Evolutionary conservation across 768 basidiomycete genomes (phyloP), one percentile per base, ranked within the genome.

Genomic region (Xerocomellus dryophilus): DNA sequence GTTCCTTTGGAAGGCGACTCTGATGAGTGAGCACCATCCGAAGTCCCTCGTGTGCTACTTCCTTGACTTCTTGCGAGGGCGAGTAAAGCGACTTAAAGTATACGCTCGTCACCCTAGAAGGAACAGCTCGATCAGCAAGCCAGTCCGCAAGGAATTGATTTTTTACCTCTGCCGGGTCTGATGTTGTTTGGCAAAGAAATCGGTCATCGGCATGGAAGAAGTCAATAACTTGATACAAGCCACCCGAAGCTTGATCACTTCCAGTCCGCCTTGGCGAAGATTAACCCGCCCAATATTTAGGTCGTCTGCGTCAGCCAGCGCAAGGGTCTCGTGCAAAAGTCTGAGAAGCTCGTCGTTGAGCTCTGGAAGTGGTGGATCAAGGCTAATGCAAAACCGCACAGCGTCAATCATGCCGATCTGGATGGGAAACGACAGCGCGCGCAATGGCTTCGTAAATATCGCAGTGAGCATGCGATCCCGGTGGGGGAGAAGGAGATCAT

Each of bases 51-150:
- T 98, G 93, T 0, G 97, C 93, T 8, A 94, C 94, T 59, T 94
- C 87, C 67, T 98, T 98, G 58, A 99, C 89, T 63, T 97, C 93
- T 11, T 84, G 78, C 14, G 88, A 89, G 18, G 86, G 81, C 7
- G 95, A 95, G 71, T 99, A 99, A 31, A 99, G 81, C 11, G 95
- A 94, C 73, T 99, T 98, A 81, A 99, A 99, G 74, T 98, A 98
- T 20, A 98, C 90, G 34, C 90, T 80, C 17, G 94, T 95, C 11
- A 98, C 93, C 62, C 95, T 96, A 60, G 21, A 59, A 7, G 51
- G 7, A 31, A 55, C 32, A 53, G 44, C 11, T 55, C 35, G n/a
- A 31, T 56, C 12, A 59, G 21, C 21, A 52, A 51, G 27, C 18
- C 18, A 18, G 25, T 36, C 15, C 14, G 17, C 9, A 21, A 39